Percentiles rank a stretch among this genome's conserved stretches.
Conservation (phyloP, 805 yeast species). For the Zygosaccharomyces bisporus region DNA sequence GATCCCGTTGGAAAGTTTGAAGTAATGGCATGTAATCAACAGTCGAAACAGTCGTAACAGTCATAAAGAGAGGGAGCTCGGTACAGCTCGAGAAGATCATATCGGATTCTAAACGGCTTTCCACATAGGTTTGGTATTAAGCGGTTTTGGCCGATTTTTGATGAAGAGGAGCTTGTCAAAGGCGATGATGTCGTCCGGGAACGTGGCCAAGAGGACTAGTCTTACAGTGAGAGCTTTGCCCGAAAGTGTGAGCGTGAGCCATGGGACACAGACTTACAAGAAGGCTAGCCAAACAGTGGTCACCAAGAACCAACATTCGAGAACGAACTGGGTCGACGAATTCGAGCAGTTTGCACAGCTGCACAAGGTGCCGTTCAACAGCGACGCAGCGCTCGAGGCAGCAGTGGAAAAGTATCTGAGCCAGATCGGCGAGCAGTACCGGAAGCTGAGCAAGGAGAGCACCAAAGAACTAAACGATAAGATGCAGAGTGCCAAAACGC, state of each 20-base stretch:
- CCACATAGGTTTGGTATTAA: background rate
- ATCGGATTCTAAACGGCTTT: background rate
- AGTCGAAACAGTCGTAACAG: background rate
- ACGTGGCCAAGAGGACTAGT: constrained; percentile 6
- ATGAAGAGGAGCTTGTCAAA: constrained; percentile 7
- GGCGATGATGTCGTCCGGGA: constrained; percentile 9
- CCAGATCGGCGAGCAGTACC: constrained; percentile 9
- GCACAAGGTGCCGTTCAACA: constrained; percentile 8
- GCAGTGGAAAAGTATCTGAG: constrained; percentile 14
- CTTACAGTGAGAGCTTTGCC: constrained; percentile 4
- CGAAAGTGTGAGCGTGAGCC: constrained; percentile 1
- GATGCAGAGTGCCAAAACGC: constrained; percentile 9
- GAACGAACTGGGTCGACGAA: constrained; percentile 21
- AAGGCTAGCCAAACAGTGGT: constrained; percentile 7
- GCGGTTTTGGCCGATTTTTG: constrained; percentile 1
- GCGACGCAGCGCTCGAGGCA: background rate
- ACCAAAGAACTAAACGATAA: constrained; percentile 12
- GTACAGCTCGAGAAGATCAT: background rate
- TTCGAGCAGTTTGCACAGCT: constrained; percentile 20
- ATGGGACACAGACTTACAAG: constrained; percentile 11
- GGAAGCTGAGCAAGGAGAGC: constrained; percentile 10
- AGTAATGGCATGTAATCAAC: background rate
- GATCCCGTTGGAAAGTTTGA: constrained; percentile 3
- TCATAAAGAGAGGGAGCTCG: background rate
- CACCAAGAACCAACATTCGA: constrained; percentile 6